Conservation (phyloP, 495 filamentous ascomycete species). For the Hyaloscypha hepaticicola region DNA sequence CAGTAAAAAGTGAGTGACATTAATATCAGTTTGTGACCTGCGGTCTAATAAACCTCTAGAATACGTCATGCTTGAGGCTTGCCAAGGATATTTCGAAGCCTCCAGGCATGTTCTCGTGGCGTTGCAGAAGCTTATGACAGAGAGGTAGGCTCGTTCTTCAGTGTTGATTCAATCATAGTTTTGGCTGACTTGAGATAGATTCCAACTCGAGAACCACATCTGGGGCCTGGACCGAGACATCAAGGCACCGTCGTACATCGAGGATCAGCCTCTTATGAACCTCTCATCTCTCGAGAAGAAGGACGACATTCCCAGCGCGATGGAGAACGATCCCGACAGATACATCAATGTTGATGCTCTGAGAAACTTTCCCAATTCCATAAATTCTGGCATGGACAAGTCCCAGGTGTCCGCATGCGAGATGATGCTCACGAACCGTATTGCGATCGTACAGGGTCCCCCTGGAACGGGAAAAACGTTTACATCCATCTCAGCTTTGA, state of each 20-base stretch:
- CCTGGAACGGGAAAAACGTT: constrained; percentile 91
- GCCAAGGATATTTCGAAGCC: constrained; percentile 61
- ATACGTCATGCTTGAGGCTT: constrained; percentile 66
- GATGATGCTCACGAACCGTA: constrained; percentile 62
- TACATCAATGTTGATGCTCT: constrained; percentile 45
- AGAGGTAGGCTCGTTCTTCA: constrained; percentile 44
- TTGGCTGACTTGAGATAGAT: constrained; percentile 37
- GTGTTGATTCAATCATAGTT: neutral
- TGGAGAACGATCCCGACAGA: neutral
- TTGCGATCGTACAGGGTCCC: constrained; percentile 86
- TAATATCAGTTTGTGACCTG: neutral
- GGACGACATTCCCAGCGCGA: neutral
- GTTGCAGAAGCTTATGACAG: constrained; percentile 59
- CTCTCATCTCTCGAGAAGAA: constrained; percentile 36
- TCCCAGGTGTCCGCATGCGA: constrained; percentile 58
- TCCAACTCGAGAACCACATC: constrained; percentile 59
- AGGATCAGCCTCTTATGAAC: constrained; percentile 45
- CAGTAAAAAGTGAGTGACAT: constrained; percentile 36
- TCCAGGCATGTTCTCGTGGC: constrained; percentile 57
- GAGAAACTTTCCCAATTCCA: constrained; percentile 45
- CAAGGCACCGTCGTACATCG: constrained; percentile 48
- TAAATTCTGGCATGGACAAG: constrained; percentile 48
- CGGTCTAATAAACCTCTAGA: constrained; percentile 32
- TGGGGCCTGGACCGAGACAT: constrained; percentile 47
- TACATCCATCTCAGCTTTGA: constrained; percentile 70